These are phyloP conservation scores for Fusarium fujikuroi DNA, from an alignment of 2,329 filamentous ascomycete genomes.

Conservation along the genomic window DNA sequence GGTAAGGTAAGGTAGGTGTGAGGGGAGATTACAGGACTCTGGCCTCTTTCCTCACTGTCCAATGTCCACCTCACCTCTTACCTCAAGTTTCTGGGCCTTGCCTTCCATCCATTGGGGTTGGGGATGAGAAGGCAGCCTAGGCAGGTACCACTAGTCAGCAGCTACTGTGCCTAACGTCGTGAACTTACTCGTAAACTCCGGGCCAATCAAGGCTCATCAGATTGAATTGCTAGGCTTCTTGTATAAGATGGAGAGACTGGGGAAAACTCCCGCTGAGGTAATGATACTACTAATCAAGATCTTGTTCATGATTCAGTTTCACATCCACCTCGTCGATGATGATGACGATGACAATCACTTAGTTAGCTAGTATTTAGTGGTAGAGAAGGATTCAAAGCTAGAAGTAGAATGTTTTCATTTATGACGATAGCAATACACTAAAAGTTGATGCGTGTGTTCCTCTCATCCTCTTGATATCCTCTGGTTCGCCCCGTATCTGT, in stretches of 20 bases:
- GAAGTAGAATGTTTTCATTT: constrained; percentile 13
- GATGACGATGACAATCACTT: background rate
- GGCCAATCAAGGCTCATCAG: constrained; percentile 17
- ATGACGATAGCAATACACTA: constrained; percentile 13
- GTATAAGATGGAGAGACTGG: background rate
- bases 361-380: background rate
- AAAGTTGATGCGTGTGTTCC: background rate
- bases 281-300: background rate
- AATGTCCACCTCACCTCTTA: background rate
- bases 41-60: constrained; percentile 11
- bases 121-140: background rate
- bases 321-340: constrained; percentile 6
- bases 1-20: background rate
- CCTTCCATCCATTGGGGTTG: background rate
- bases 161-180: background rate
- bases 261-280: background rate
- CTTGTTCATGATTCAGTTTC: constrained; percentile 23
- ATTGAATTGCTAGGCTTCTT: constrained; percentile 7
- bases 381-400: background rate
- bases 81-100: background rate
- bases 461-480: constrained; percentile 4
- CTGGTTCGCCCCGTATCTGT: constrained; percentile 28
- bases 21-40: constrained; percentile 42
- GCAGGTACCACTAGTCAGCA: constrained; percentile 5
- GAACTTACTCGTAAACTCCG: background rate